Conservation (phyloP, 768 basidiomycete genomes). For the Thelephora aurantiotincta region DNA sequence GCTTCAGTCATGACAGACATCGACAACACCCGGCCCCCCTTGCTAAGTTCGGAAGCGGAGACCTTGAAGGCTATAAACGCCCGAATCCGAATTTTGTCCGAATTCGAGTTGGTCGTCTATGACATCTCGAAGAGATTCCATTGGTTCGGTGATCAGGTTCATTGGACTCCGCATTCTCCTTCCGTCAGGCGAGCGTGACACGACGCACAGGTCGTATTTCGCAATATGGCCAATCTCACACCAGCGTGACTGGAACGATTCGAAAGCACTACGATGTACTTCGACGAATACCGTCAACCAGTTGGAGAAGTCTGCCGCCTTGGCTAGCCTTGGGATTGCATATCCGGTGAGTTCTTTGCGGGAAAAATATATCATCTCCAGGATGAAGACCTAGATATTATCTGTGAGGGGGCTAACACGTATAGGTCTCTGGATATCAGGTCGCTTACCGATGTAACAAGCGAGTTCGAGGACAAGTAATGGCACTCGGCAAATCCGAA, state of each 20-base stretch:
- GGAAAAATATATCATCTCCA: constrained; percentile 12
- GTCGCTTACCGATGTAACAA: no score
- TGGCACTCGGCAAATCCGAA: no score
- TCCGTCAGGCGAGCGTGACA: not conserved
- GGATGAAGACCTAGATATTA: constrained; percentile 80
- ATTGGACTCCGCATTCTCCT: constrained; percentile 7
- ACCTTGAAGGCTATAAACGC: constrained; percentile 78
- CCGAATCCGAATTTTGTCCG: constrained; percentile 83
- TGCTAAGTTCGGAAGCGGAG: constrained; percentile 62
- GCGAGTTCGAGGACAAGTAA: no score
- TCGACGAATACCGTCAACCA: constrained; percentile 81
- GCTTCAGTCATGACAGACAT: constrained; percentile 26
- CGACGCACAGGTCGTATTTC: constrained; percentile 65
- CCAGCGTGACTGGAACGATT: constrained; percentile 95
- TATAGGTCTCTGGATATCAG: no score
- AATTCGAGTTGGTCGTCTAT: constrained; percentile 69
- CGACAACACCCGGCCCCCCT: constrained; percentile 58
- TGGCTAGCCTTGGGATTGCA: constrained; percentile 88
- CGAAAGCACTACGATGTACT: constrained; percentile 94
- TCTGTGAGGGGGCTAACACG: no score
- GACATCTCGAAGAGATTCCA: constrained; percentile 75
- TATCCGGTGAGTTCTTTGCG: constrained; percentile 48
- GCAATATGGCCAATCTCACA: constrained; percentile 87
- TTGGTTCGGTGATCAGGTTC: constrained; percentile 94
- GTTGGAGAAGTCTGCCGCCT: constrained; percentile 84